Base-by-base conservation (phyloP, 2,329 filamentous ascomycete genomes). In the Plenodomus lindquistii region DNA sequence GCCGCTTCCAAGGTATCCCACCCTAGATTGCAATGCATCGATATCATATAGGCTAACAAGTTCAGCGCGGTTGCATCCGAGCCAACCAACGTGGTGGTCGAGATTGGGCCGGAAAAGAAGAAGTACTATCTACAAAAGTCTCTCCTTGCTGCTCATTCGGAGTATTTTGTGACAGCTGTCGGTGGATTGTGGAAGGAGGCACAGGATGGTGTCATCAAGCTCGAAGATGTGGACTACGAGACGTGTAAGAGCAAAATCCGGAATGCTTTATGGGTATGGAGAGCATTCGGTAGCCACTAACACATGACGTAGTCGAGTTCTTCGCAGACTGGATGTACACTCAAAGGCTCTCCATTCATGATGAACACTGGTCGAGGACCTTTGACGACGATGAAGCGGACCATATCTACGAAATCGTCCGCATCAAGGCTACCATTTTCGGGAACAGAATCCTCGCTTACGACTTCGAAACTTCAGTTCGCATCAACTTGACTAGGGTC, bases 311-410 rank as follows among this genome's bases (percentile, higher is more conserved):
- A 57, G 49, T 54, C 31, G 38, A 55, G 11, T 24, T 56, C 11
- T 60, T 57, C 22, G 40, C 60, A 10, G 37, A 59, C 16, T 59
- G 57, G 59, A 34, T 59, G 0, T 55, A 62, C 20, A 44, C 52
- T 24, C n/a, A n/a, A n/a, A n/a, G n/a, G n/a, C n/a, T n/a, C n/a
- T n/a, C n/a, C n/a, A n/a, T n/a, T n/a, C n/a, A n/a, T n/a, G n/a
- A n/a, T n/a, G n/a, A n/a, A n/a, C n/a, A n/a, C n/a, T n/a, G n/a
- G n/a, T n/a, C n/a, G n/a, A n/a, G n/a, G n/a, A n/a, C n/a, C n/a
- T n/a, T n/a, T n/a, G n/a, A n/a, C n/a, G n/a, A n/a, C n/a, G n/a
- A n/a, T n/a, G n/a, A n/a, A n/a, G n/a, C n/a, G n/a, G n/a, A n/a
- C n/a, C n/a, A n/a, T n/a, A n/a, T n/a, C n/a, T n/a, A n/a, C n/a